phyloP scores from a whole-genome alignment of 768 basidiomycete species.

The Suillus ampliporus region DNA sequence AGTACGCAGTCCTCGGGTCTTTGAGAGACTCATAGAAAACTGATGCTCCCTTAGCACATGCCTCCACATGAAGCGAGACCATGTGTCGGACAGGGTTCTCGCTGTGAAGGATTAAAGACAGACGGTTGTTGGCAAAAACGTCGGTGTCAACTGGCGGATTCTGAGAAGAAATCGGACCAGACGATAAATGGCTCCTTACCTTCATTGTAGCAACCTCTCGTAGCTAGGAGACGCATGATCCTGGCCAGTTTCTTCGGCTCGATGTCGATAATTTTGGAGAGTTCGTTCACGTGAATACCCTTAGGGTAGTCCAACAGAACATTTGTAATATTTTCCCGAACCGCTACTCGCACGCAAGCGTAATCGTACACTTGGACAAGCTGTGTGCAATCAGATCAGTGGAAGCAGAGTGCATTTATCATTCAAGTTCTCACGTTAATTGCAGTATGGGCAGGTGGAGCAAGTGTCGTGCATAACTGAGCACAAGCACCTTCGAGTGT shows the following conservation, averaged over 20 bases:
- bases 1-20: conserved; percentile 26
- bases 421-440: conserved; percentile 33
- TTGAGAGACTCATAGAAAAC: conserved; percentile 34
- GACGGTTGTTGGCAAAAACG: conserved; percentile 41
- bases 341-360: conserved; percentile 35
- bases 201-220: conserved; percentile 37
- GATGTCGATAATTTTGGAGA: conserved; percentile 27
- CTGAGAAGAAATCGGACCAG: neutral
- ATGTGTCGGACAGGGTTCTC: conserved; percentile 29
- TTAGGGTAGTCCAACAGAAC: conserved; percentile 32
- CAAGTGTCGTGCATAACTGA: conserved; percentile 41
- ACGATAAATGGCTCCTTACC: conserved; percentile 20
- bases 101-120: conserved; percentile 35
- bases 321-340: conserved; percentile 35
- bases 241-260: conserved; percentile 36
- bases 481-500: conserved; percentile 43
- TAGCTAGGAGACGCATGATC: conserved; percentile 35
- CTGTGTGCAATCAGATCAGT: conserved; percentile 9
- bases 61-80: conserved; percentile 25
- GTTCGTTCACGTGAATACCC: conserved; percentile 37
- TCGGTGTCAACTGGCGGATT: conserved; percentile 31
- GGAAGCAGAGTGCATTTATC: neutral
- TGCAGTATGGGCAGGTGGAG: conserved; percentile 39
- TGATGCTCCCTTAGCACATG: conserved; percentile 20
- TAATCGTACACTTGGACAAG: conserved; percentile 33